Percentiles rank a stretch among this genome's conserved stretches.
Evolutionary conservation across 75 land plant species (phyloP).

Genomic region (Pseudotsuga menziesii): DNA sequence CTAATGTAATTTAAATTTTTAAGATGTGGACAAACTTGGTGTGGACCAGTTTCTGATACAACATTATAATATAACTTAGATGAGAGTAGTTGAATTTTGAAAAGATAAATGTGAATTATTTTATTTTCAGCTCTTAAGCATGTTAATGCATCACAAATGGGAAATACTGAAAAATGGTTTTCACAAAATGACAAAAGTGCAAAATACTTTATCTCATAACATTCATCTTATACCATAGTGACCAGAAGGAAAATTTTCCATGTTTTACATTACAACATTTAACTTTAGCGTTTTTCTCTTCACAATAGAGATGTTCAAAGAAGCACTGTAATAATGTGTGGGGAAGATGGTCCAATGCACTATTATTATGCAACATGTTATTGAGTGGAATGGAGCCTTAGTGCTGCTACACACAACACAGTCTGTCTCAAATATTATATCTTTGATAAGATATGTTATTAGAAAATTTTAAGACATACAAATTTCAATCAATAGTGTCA

Average conservation of each 20-base stretch:
- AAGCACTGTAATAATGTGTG: too few relatives aligned
- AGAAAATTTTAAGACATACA: not conserved
- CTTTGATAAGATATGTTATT: not conserved
- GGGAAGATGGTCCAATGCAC: not conserved
- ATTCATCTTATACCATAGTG: not conserved
- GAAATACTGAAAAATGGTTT: too few relatives aligned
- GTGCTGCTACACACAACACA: not conserved
- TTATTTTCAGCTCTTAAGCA: too few relatives aligned
- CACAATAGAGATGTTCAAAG: not conserved
- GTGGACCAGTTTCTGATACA: too few relatives aligned
- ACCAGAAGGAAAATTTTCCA: not conserved
- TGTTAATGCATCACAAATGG: too few relatives aligned
- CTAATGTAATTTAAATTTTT: too few relatives aligned
- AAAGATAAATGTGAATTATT: too few relatives aligned
- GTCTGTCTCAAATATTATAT: not conserved
- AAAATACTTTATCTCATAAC: not conserved
- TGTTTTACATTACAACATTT: not conserved
- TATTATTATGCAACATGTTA: not conserved
- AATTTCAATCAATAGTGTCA: not conserved
- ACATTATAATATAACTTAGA: too few relatives aligned
- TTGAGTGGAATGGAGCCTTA: not conserved
- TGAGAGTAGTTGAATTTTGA: too few relatives aligned
- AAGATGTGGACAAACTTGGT: too few relatives aligned
- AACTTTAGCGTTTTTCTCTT: not conserved
- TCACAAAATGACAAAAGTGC: too few relatives aligned